Evolutionary conservation across 306 rosid species (phyloP), one percentile per base, ranked within the genome.

Genomic region (Corylus avellana): DNA sequence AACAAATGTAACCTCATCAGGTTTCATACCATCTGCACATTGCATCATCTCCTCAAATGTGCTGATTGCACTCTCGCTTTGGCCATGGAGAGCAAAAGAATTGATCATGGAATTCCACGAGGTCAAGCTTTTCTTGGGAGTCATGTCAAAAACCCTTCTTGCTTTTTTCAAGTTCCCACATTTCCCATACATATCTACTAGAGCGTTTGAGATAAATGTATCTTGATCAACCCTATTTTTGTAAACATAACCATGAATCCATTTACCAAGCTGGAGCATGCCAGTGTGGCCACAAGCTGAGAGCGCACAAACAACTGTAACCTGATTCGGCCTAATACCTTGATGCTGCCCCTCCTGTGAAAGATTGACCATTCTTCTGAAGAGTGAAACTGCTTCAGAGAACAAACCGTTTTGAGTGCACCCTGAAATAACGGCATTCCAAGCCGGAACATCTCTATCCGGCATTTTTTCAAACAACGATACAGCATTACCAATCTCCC

Each of bases 131-230:
- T 86, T 93, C n/a, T 35, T 76, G 0, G 50, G 35, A 62, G 86
- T 88, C 84, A 82, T 82, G 68, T 91, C 88, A 48, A 93, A 93
- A 76, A 90, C 84, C 82, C 76, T 81, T 56, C 82, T 81, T 8
- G 98, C 97, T 17, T 75, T 72, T 72, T 77, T 84, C 35, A 93
- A 85, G 76, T 42, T 77, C 17, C 98, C 98, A 53, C 97, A 93
- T 75, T 93, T 93, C 69, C 93, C 98, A 71, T 93, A 93, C 98
- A 89, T 91, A 79, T 93, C 98, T 22, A 91, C 83, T 10, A 93
- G 87, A 18, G 94, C 92, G 78, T 87, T 93, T 9, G 82, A 83
- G 12, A 87, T 75, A 85, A 91, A 87, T 4, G 90, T 77, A 76
- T 90, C 90, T 4, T 77, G 74, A 44, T 58, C 56, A 58, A 88